phyloP scores from a whole-genome alignment of 1,284 basidiomycete species.

The Moesziomyces antarcticus region DNA sequence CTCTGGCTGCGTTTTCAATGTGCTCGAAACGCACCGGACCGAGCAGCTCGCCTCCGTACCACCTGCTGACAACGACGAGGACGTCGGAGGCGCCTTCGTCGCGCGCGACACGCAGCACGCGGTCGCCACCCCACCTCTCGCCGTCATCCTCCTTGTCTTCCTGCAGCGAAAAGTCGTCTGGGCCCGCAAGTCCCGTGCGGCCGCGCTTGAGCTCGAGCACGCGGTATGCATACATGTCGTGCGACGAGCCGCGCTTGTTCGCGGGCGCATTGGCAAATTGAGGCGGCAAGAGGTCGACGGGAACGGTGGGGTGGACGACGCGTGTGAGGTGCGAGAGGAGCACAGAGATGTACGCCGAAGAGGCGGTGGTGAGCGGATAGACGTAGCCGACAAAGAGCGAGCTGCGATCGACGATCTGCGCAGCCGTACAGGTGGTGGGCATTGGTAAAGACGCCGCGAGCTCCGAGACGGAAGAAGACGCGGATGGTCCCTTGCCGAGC shows the following conservation, averaged over 20 bases:
- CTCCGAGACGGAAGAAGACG: conserved; percentile 33
- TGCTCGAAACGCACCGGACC: conserved; percentile 80
- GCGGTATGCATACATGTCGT: conserved; percentile 65
- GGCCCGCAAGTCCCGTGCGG: conserved; percentile 53
- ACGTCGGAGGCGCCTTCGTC: conserved; percentile 62
- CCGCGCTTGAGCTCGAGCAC: conserved; percentile 60
- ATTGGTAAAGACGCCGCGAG: conserved; percentile 44
- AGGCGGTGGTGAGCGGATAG: conserved; percentile 52
- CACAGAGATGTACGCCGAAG: conserved; percentile 36
- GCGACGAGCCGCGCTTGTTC: conserved; percentile 50
- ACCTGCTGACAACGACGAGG: conserved; percentile 63
- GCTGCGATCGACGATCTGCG: conserved; percentile 61
- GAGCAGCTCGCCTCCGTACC: conserved; percentile 82
- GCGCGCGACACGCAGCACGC: conserved; percentile 50
- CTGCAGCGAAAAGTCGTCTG: conserved; percentile 60
- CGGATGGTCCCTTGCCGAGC: conserved; percentile 49
- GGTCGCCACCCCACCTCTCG: conserved; percentile 60
- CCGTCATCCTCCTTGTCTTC: conserved; percentile 65
- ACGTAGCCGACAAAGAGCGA: conserved; percentile 65
- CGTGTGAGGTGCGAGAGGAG: conserved; percentile 58
- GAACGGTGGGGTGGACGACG: conserved; percentile 60
- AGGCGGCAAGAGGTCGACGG: conserved; percentile 49
- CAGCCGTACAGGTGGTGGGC: conserved; percentile 50
- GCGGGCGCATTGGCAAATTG: conserved; percentile 53
- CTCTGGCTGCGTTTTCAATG: conserved; percentile 78